Evolutionary conservation across 371 early-diverging fungal species (phyloP), one percentile per base, ranked within the genome.

Genomic region (Rhizopus sp.): DNA sequence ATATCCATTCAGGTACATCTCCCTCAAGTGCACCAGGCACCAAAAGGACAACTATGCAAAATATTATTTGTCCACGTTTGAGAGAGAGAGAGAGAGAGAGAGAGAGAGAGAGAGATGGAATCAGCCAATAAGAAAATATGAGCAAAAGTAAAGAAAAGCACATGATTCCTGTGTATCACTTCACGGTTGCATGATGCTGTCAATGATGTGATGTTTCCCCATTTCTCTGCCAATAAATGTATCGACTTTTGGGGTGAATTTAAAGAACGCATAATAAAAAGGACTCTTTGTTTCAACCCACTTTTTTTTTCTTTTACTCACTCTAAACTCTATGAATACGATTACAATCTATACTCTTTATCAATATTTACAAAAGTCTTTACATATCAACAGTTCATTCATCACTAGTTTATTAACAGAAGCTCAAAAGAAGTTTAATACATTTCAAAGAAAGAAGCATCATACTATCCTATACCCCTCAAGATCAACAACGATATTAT

Each of bases 381-480:
- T 63, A 40, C 23, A 41, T 48, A 9, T 56, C 5, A 51, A 62
- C 16, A 52, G 17, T n/a, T 51, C 60, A 7, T 38, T 17, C 32
- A 40, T 55, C 7, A 39, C 40, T 7, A 45, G 55, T 4, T 34
- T 64, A 15, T 23, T 64, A 31, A 15, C 40, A 37, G 55, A 59
- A 16, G 60, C 64, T 41, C 59, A 64, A 13, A 37, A 46, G 16
- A 59, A 59, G 34, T 12, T 59, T 17, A 30, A 30, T 3, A 38
- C 45, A n/a, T 40, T 41, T 37, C 59, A 50, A 30, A 63, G 38
- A 53, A 44, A 9, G 16, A 37, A 50, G 15, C 16, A 41, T 8
- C 34, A 50, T 44, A 23, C 89, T 54, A 78, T 68, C 65, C 86
- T 89, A 73, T 85, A 87, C 44, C 89, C 89, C 3, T 86, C 87